Base-by-base conservation (phyloP, 768 basidiomycete genomes). In the Paxillus involutus region DNA sequence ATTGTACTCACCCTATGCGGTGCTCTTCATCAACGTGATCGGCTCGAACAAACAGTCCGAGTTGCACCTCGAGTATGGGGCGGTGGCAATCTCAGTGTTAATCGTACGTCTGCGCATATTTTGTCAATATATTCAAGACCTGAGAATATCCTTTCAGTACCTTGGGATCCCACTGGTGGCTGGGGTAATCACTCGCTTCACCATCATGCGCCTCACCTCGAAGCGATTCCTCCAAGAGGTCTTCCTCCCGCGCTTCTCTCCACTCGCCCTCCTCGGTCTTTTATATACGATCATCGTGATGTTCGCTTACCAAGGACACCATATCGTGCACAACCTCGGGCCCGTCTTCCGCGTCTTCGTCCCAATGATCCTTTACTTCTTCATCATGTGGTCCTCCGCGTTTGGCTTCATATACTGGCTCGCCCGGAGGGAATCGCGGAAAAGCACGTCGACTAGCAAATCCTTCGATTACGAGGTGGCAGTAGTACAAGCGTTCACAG, bases 291-390 rank as follows among this genome's bases (percentile, higher is more conserved):
- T 91, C 61, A 68, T 89, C 51, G 81, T 90, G 44, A 77, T 90
- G 64, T 91, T 91, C 63, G 88, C 85, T 4, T 82, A 82, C 62
- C 83, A 85, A 69, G 68, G 81, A 73, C 81, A 85, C 47, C 82
- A 82, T 52, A 91, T 93, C 58, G 69, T 91, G 11, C 76, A 84
- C 55, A 85, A 91, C 63, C 73, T 94, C 35, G 84, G 89, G 0
- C 80, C 80, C 6, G 89, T 91, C 3, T 92, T 93, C 70, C 81
- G 91, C 16, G 83, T 89, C 1, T 84, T 89, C 62, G 89, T 92
- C 6, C 91, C 92, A 2, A 79, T 91, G 74, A 73, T 89, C 21
- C 73, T 89, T 33, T 94, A 94, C 72, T 93, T 93, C 66, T 52
- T 79, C 42, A 68, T 91, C 69, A 88, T 92, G 82, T 93, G 89